Evolutionary conservation across 1,284 basidiomycete genomes (phyloP).

Genomic region (Leccinum angustisporum): DNA sequence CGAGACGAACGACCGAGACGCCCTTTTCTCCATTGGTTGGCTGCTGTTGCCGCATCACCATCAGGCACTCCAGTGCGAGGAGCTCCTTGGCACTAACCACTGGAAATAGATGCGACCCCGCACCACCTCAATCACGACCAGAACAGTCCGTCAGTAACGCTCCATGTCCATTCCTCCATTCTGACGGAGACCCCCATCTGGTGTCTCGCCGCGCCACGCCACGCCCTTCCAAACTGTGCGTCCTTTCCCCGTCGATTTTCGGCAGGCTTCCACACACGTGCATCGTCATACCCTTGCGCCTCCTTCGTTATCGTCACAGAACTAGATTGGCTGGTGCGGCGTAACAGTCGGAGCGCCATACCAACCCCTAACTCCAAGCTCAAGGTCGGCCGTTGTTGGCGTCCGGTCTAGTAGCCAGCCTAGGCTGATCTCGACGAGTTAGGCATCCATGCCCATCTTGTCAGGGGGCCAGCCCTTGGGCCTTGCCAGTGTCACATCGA

Average conservation of each 20-base stretch:
- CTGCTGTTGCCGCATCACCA: background rate
- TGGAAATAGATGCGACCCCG: background rate
- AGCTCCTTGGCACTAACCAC: background rate
- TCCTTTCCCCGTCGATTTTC: background rate
- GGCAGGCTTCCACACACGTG: conserved; percentile 9
- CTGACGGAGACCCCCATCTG: background rate
- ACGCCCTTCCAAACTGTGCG: background rate
- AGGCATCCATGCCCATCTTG: background rate
- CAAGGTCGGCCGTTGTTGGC: background rate
- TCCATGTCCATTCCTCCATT: conserved; percentile 1
- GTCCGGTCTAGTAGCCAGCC: background rate
- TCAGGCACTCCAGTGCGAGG: conserved; percentile 9
- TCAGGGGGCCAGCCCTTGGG: background rate
- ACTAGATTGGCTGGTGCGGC: conserved; percentile 3
- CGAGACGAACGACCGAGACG: background rate
- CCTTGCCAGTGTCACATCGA: background rate
- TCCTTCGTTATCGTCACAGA: background rate
- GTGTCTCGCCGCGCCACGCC: background rate
- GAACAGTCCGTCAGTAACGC: background rate
- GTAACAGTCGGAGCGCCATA: conserved; percentile 5
- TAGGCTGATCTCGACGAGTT: conserved; percentile 2
- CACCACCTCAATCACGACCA: background rate
- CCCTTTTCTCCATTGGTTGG: background rate
- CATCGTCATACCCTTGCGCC: background rate
- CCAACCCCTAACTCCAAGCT: background rate